Evolutionary conservation across 2,329 filamentous ascomycete species (phyloP), one percentile per base, ranked within the genome.

Genomic region (Cercospora canescens): DNA sequence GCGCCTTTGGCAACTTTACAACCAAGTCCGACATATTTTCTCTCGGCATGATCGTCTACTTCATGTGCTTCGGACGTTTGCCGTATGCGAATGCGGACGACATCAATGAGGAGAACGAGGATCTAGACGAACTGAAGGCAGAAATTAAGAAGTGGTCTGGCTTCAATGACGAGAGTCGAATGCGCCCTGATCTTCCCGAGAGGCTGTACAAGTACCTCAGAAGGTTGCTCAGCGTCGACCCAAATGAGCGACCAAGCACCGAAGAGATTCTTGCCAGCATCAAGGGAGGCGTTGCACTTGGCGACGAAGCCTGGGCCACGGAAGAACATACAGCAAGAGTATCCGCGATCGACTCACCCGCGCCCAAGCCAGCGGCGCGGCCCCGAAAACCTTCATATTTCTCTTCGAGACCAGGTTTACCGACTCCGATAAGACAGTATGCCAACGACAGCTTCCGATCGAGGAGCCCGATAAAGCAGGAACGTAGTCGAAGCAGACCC

Each of bases 21-120:
- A 94, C 92, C 28, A 99, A 98, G 76, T 97, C 94, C 0, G 95
- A 99, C 75, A 91, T 99, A n/a, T 99, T 99, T 79, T 97, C 94
- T 1, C 83, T 99, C 0, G 95, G 95, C 57, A 97, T 99, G 94
- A 98, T 98, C 63, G 85, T 99, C 3, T 96, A 98, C 78, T 99
- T 99, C 76, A 91, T 99, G 85, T 99, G 95, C 77, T 99, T 99
- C 76, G 92, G 91, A 1, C 86, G 90, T 55, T 84, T 99, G 11
- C 95, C 95, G 0, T 99, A 98, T 76, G 84, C 81, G 26, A 91
- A 90, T 72, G 92, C 94, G 60, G 94, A 98, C 75, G 85, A 90
- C 3, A 84, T 96, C 24, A 88, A 97, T 66, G 94, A 98, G 77
- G 94, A 98, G 75, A 89, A 93, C 63, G 95, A 99, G 76, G 93